Base-by-base conservation (phyloP, 2,329 filamentous ascomycete species). In the Calonectria fujianensis region DNA sequence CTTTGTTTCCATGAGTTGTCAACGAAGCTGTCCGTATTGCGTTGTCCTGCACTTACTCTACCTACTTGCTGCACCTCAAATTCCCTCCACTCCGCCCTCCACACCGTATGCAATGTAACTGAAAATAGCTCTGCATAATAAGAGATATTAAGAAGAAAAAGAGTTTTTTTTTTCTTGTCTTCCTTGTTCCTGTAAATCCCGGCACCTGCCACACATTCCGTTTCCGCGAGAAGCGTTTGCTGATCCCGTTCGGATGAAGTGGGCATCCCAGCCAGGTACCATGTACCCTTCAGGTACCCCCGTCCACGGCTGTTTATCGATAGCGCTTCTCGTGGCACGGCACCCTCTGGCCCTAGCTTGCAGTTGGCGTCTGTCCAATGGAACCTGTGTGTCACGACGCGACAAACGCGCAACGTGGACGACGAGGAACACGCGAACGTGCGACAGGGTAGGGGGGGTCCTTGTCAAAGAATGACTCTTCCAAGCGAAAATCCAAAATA, bases 241-340 rank as follows among this genome's bases (percentile, higher is more conserved):
- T 70, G 39, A 67, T 74, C 59, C 45, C 71, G 41, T 41, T 70
- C 52, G 31, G 57, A 64, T 45, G 57, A 70, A 64, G 48, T 48
- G 37, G 59, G 24, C 45, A 32, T 64, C n/a, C 27, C 41, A n/a
- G 11, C 48, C 32, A 50, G 59, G 57, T 37, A 18, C 0, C 67
- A 77, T 72, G 75, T 80, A 75, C 39, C 52, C 16, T 32, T 0
- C 24, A 75, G 35, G 76, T 80, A 73, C 51, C 65, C 54, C 41
- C 66, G n/a, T 48, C 70, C 51, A 70, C 72, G 73, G 74, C 69
- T 77, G 78, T 78, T 76, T 81, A 81, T 81, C 80, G 80, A 81
- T 81, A 81, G 79, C 78, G 80, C 75, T 80, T 80, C 75, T 66
- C 61, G 61, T 41, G 48, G 74, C 70, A 73, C 73, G 75, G 79